phyloP scores from a whole-genome alignment of 345 rosid species.

The Ceriops tagal region DNA sequence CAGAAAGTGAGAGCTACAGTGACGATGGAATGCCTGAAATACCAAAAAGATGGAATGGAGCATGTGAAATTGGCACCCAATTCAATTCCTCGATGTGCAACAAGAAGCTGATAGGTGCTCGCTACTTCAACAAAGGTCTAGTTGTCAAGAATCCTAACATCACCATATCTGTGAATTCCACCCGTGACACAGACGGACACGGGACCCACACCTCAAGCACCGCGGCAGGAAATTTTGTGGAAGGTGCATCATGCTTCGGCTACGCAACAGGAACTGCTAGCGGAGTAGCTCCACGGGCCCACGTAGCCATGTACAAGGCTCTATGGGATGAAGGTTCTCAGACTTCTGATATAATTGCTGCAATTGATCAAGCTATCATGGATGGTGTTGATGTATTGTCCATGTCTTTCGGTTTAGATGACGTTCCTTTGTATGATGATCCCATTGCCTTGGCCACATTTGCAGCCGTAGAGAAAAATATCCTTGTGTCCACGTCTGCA shows the following conservation, averaged over 20 bases:
- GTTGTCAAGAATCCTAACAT: constrained; percentile 15
- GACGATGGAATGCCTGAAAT: constrained; percentile 30
- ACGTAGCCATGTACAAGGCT: constrained; percentile 37
- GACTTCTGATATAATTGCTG: constrained; percentile 32
- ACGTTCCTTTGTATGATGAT: constrained; percentile 22
- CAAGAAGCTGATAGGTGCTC: constrained; percentile 37
- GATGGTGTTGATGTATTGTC: constrained; percentile 37
- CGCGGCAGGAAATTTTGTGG: constrained; percentile 30
- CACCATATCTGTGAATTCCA: constrained; percentile 25
- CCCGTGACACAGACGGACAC: constrained; percentile 30
- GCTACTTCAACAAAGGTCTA: constrained; percentile 44
- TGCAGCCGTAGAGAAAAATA: constrained; percentile 14
- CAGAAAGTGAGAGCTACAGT: constrained; percentile 33
- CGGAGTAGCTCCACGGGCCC: constrained; percentile 33
- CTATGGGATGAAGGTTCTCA: constrained; percentile 25
- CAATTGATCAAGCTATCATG: constrained; percentile 28
- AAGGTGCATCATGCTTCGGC: constrained; percentile 25
- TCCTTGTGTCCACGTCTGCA: constrained; percentile 12
- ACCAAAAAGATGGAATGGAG: constrained; percentile 38
- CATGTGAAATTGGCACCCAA: constrained; percentile 20
- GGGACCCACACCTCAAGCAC: constrained; percentile 40
- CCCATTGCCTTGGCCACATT: constrained; percentile 13
- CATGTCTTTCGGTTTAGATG: constrained; percentile 27
- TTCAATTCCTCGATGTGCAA: constrained; percentile 33
- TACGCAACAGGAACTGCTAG: constrained; percentile 30